Percentiles rank a stretch among this genome's conserved stretches.
These are phyloP conservation scores for Yarrowia deformans DNA, from an alignment of 805 yeast genomes.

Conservation along the genomic window DNA sequence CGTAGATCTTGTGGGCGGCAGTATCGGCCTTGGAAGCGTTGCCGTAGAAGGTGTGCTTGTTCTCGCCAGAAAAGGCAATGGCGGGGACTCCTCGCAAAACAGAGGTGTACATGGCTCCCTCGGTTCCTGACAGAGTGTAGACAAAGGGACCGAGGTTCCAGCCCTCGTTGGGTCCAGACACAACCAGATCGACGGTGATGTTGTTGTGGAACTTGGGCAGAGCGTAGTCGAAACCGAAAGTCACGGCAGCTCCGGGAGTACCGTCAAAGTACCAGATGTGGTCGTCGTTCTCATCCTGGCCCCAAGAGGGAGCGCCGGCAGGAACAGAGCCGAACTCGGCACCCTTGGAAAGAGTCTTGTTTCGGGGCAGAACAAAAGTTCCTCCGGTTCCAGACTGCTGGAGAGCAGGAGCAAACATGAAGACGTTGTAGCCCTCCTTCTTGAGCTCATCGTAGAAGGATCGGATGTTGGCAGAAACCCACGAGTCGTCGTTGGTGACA, in stretches of 20 bases:
- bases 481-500: conserved; percentile 64
- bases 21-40: conserved; percentile 23
- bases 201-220: conserved; percentile 54
- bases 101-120: conserved; percentile 55
- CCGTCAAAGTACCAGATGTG: conserved; percentile 59
- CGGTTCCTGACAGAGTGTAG: conserved; percentile 54
- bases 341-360: conserved; percentile 52
- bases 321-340: conserved; percentile 58
- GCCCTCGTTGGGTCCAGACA: conserved; percentile 59
- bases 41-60: conserved; percentile 32
- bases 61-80: conserved; percentile 54
- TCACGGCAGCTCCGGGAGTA: conserved; percentile 55
- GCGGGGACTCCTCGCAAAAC: conserved; percentile 55
- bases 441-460: conserved; percentile 59
- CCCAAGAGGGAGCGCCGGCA: conserved; percentile 61
- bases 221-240: conserved; percentile 56
- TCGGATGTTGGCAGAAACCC: conserved; percentile 64
- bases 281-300: conserved; percentile 49
- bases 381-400: conserved; percentile 66
- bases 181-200: conserved; percentile 55
- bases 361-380: conserved; percentile 54
- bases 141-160: conserved; percentile 53
- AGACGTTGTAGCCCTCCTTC: conserved; percentile 59
- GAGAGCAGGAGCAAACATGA: conserved; percentile 60
- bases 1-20: conserved; percentile 32